Evolutionary conservation across 257 asterid genomes (phyloP), one percentile per base, ranked within the genome.

Genomic region (Avicennia marina): DNA sequence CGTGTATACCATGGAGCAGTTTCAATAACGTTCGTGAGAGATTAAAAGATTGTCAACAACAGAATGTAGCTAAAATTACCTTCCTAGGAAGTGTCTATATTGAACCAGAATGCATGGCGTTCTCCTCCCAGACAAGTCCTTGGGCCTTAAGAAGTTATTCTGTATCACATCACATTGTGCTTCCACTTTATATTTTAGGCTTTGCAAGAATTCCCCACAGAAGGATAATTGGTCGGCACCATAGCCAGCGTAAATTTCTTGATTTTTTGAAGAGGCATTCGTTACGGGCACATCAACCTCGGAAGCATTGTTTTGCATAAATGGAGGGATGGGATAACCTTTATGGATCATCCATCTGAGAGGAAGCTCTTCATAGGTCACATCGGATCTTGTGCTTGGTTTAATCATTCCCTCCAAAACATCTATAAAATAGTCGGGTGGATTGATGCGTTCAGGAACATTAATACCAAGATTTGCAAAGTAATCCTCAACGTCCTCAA

Each of bases 371-470:
- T 81, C 78, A 63, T 69, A 78, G 26, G 76, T 76, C 58, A 75
- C 36, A 60, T 60, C 78, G 4, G 83, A 77, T 71, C 77, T 79
- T 16, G 87, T 50, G 57, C 71, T 77, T 16, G 76, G 86, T 66
- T 85, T 81, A 60, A 76, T 81, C 84, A 90, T 64, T 53, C 94
- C 98, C 71, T 87, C 98, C 74, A 90, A 74, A 71, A 90, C 86
- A 63, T 90, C 98, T 26, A 87, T 87, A 51, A 71, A 90, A 68
- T 87, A 78, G 70, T 90, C 98, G 0, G 95, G 96, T 20, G 98
- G 98, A 75, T 90, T 90, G 53, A 90, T 74, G 48, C 87, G 94
- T 38, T 87, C 98, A 2, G 96, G 98, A 32, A 90, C 95, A 56
- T 56, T 53, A 46, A 90, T 78, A 2, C 74, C 87, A 11, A 79